A percentile compares a stretch with the other conserved stretches of the same genome.
Evolutionary conservation across 2,329 filamentous ascomycete genomes (phyloP).

Genomic region (Cladophialophora chaetospira): DNA sequence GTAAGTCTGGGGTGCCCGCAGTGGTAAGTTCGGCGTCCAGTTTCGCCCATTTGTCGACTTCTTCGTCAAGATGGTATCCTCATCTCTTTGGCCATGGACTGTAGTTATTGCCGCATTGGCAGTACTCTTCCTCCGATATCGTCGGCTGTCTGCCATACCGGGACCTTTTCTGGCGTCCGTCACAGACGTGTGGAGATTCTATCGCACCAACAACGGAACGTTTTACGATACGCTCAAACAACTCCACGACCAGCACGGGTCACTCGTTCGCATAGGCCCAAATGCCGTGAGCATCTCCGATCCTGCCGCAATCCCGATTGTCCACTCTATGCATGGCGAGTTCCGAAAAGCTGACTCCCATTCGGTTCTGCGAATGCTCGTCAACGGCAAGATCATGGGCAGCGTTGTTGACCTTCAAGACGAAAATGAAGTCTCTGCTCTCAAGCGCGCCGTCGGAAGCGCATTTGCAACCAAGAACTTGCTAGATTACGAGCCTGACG

Average conservation of each 20-base stretch:
- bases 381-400: constrained; percentile 6
- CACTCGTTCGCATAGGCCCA: constrained; percentile 22
- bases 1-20: no score
- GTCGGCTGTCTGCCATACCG: constrained; percentile 44
- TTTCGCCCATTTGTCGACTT: no score
- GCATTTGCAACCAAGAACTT: constrained; percentile 19
- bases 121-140: background rate
- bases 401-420: constrained; percentile 25
- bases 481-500: constrained; percentile 16
- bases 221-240: constrained; percentile 29
- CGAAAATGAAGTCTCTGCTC: constrained; percentile 13
- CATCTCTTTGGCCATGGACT: background rate
- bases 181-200: constrained; percentile 73
- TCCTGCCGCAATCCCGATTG: constrained; percentile 12
- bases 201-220: constrained; percentile 5
- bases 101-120: background rate
- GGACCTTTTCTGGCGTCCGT: constrained; percentile 68
- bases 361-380: constrained; percentile 26
- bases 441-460: constrained; percentile 14
- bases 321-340: constrained; percentile 17
- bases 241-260: constrained; percentile 19
- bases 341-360: constrained; percentile 32
- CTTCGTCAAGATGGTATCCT: constrained; percentile 1
- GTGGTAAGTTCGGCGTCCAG: no score
- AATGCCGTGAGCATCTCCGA: constrained; percentile 20